Evolutionary conservation across 2,329 filamentous ascomycete species (phyloP).

Genomic region (Rasamsonia emersonii): DNA sequence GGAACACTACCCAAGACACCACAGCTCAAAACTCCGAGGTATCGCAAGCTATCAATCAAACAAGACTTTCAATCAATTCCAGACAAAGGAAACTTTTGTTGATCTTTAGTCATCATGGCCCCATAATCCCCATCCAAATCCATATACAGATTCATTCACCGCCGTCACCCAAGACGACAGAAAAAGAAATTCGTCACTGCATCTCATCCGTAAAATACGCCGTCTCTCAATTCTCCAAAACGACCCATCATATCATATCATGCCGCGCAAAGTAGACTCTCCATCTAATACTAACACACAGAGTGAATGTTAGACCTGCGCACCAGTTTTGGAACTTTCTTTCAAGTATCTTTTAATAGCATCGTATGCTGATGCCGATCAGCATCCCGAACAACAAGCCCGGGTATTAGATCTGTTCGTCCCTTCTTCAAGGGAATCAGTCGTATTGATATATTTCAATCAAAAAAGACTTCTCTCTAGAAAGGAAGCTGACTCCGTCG

Average conservation of each 20-base stretch:
- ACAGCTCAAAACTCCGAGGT: no score
- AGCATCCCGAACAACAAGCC: no score
- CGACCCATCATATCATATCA: constrained; percentile 3
- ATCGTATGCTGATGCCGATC: no score
- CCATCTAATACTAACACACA: constrained; percentile 9
- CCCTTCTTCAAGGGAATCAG: no score
- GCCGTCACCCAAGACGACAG: neutral
- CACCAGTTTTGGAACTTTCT: no score
- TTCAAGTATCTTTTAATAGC: no score
- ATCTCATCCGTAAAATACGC: neutral
- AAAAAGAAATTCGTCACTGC: constrained; percentile 1
- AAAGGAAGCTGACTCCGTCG: constrained; percentile 31
- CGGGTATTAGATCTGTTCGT: no score
- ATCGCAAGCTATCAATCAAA: constrained; percentile 9
- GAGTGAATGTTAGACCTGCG: constrained; percentile 7
- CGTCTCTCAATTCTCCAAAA: neutral
- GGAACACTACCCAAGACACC: no score
- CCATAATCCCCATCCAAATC: constrained; percentile 6
- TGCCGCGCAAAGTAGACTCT: constrained; percentile 5
- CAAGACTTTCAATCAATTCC: constrained; percentile 3
- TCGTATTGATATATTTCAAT: neutral
- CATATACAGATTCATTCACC: neutral
- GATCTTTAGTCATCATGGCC: constrained; percentile 6
- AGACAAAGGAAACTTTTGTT: constrained; percentile 9
- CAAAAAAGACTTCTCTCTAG: constrained; percentile 11